These are phyloP conservation scores for Acer saccharum DNA, from an alignment of 345 rosid genomes.

Conservation along the genomic window DNA sequence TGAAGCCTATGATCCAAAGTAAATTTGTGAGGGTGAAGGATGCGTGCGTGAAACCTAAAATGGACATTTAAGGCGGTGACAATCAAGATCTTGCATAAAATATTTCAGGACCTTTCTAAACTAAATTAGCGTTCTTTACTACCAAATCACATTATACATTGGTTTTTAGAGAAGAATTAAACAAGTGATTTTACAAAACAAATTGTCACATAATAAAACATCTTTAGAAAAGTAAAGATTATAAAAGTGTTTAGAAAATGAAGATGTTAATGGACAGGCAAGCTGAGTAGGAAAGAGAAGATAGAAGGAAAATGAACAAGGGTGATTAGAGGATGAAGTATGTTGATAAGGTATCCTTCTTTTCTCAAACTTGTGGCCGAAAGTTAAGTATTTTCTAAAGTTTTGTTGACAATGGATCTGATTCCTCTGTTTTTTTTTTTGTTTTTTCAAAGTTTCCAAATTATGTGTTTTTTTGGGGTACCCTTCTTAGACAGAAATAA, in stretches of 20 bases:
- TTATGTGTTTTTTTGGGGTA: neutral
- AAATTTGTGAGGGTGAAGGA: too few species aligned
- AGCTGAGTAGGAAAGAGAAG: neutral
- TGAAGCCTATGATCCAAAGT: too few species aligned
- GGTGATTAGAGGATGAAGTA: neutral
- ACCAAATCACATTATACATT: too few species aligned
- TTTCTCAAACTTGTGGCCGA: slow-evolving; percentile 30
- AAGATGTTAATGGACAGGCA: neutral
- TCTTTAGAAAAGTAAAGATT: too few species aligned
- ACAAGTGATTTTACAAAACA: too few species aligned
- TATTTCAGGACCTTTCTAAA: too few species aligned
- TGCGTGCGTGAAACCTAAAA: too few species aligned
- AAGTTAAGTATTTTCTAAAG: slow-evolving; percentile 21
- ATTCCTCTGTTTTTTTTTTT: slow-evolving; percentile 23
- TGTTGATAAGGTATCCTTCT: slow-evolving; percentile 30
- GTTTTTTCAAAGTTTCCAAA: neutral
- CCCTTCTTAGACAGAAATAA: neutral
- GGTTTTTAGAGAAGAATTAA: too few species aligned
- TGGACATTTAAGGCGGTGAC: too few species aligned
- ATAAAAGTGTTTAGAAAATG: too few species aligned
- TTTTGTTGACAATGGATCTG: slow-evolving; percentile 33
- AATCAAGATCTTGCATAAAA: too few species aligned
- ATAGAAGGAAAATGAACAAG: neutral
- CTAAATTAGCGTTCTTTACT: too few species aligned
- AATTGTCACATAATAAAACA: neutral